A percentile compares a stretch with the other conserved stretches of the same genome.
Conservation (phyloP, 352 stramenopile genomes). For the Globisporangium acanthophoron region DNA sequence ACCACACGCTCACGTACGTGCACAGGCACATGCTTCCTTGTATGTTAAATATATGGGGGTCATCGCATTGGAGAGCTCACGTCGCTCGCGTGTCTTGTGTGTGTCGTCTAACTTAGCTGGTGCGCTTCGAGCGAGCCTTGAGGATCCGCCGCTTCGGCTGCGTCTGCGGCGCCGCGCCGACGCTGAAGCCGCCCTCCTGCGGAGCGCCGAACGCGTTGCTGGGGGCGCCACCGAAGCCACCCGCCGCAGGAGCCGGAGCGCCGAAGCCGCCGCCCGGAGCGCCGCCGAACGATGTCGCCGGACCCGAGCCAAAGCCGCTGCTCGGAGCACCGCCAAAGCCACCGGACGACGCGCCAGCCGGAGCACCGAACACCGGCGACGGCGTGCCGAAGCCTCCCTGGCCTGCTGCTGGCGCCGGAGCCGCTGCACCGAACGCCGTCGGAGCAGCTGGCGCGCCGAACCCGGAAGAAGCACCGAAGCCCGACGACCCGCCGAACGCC, state of each 20-base stretch:
- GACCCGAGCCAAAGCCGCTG: constrained; percentile 16
- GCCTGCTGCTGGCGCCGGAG: constrained; percentile 12
- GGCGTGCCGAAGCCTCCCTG: constrained; percentile 4
- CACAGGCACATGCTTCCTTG: too few relatives aligned
- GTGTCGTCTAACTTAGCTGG: constrained; percentile 3
- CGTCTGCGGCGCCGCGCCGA: constrained; percentile 49
- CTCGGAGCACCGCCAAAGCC: constrained; percentile 13
- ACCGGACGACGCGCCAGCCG: constrained; percentile 15
- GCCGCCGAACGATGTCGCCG: constrained; percentile 17
- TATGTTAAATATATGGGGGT: neutral
- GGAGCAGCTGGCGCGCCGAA: constrained; percentile 19
- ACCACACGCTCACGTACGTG: too few relatives aligned
- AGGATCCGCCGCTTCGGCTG: constrained; percentile 60
- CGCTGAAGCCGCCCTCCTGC: constrained; percentile 53
- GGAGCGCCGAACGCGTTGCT: constrained; percentile 23
- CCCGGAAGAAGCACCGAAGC: constrained; percentile 19
- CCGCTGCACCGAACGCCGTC: constrained; percentile 12
- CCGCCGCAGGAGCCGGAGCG: constrained; percentile 12
- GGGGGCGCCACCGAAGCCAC: constrained; percentile 6
- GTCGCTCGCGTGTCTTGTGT: neutral
- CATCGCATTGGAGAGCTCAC: neutral
- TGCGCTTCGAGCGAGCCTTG: constrained; percentile 27
- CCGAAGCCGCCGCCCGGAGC: constrained; percentile 3
- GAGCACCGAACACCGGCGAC: constrained; percentile 9
- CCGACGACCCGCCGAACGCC: constrained; percentile 1